Evolutionary conservation across 108 stramenopile genomes (phyloP).

Genomic region (Cyclotella sp.): DNA sequence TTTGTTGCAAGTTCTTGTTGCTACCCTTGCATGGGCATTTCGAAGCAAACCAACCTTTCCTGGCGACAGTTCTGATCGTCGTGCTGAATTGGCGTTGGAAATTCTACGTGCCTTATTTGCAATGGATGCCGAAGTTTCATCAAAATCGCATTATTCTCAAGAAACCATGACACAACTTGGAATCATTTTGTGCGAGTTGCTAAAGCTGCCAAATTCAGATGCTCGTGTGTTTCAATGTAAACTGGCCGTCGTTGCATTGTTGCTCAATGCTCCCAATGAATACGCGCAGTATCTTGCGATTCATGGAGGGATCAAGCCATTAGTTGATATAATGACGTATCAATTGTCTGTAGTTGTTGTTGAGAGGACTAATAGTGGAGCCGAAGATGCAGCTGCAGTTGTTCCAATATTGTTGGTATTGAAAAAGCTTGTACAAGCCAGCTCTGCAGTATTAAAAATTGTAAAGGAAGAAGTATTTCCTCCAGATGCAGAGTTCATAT

Average conservation of each 20-base stretch:
- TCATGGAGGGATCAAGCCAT: constrained; percentile 38
- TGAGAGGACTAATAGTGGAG: constrained; percentile 34
- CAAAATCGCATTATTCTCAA: constrained; percentile 31
- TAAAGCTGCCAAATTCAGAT: constrained; percentile 38
- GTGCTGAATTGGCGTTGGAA: constrained; percentile 66
- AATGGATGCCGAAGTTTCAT: constrained; percentile 47
- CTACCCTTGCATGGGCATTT: constrained; percentile 44
- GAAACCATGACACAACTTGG: constrained; percentile 43
- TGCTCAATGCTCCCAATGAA: constrained; percentile 63
- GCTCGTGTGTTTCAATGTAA: constrained; percentile 56
- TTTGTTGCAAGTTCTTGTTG: constrained; percentile 47
- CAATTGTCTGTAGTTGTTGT: constrained; percentile 66
- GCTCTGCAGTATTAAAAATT: constrained; percentile 37
- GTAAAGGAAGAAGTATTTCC: constrained; percentile 74
- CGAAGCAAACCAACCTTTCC: constrained; percentile 56
- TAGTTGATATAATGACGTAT: constrained; percentile 52
- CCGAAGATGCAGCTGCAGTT: constrained; percentile 64
- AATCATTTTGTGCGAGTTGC: constrained; percentile 33
- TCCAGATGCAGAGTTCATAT: constrained; percentile 47
- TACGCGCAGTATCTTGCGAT: constrained; percentile 51
- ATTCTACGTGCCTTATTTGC: constrained; percentile 70
- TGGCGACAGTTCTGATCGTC: constrained; percentile 54
- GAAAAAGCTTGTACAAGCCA: constrained; percentile 52
- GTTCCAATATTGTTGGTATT: constrained; percentile 75
- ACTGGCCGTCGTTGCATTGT: constrained; percentile 62